Evolutionary conservation across 768 basidiomycete genomes (phyloP).

Genomic region (Tulasnella sp.): DNA sequence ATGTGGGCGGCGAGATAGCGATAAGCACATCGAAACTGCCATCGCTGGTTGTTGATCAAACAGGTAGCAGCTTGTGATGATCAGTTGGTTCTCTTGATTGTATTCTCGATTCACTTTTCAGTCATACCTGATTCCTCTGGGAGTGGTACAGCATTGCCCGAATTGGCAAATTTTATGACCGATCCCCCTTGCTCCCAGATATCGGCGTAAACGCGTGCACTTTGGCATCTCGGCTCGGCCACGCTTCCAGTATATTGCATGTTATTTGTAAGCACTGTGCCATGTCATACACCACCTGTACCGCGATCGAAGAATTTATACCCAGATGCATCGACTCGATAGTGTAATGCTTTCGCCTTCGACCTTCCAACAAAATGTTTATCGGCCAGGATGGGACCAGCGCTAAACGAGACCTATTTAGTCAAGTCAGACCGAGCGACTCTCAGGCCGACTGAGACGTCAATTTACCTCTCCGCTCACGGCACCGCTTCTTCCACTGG

Average conservation of each 20-base stretch:
- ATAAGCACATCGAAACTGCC: neutral
- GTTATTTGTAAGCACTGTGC: no score
- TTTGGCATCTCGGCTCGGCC: no score
- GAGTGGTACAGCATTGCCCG: no score
- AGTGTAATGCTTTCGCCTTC: neutral
- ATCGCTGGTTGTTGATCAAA: neutral
- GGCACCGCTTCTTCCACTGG: neutral
- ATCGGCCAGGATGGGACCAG: neutral
- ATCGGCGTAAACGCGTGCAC: no score
- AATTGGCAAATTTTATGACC: no score
- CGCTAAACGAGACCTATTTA: neutral
- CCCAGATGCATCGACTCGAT: neutral
- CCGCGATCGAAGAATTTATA: neutral
- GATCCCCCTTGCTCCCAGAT: no score
- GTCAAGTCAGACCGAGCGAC: neutral
- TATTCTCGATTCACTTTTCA: no score
- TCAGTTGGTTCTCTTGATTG: no score
- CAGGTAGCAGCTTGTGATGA: no score
- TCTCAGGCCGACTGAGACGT: neutral
- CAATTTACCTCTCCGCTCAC: neutral
- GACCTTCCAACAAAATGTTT: neutral
- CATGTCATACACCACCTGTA: neutral
- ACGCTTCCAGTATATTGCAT: no score
- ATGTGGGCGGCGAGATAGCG: conserved; percentile 13
- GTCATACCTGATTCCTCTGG: no score